These are phyloP conservation scores for Aphanomyces astaci DNA, from an alignment of 352 stramenopile genomes.

Conservation along the genomic window DNA sequence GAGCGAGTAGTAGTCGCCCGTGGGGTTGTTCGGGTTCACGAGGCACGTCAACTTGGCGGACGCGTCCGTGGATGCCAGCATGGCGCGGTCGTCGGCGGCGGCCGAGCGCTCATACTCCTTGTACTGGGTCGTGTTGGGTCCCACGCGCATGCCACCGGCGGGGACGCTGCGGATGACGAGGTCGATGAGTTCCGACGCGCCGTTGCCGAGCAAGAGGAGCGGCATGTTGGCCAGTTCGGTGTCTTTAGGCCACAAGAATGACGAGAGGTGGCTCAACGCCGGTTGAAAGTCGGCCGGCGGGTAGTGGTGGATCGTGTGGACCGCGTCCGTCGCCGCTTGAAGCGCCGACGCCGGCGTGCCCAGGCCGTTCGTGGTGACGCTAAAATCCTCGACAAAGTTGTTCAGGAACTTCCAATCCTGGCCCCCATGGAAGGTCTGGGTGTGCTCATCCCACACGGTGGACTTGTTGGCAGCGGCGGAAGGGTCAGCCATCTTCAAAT, in stretches of 20 bases:
- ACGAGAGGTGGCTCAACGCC: constrained; percentile 76
- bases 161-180: constrained; percentile 81
- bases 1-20: constrained; percentile 80
- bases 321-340: constrained; percentile 51
- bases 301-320: constrained; percentile 85
- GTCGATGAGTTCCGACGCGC: constrained; percentile 79
- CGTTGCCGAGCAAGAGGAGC: constrained; percentile 77
- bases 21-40: constrained; percentile 87
- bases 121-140: constrained; percentile 71
- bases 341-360: constrained; percentile 69
- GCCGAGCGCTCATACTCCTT: constrained; percentile 84
- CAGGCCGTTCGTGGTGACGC: constrained; percentile 83
- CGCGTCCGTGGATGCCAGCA: constrained; percentile 64
- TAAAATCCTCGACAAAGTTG: constrained; percentile 88
- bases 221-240: constrained; percentile 45
- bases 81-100: constrained; percentile 69
- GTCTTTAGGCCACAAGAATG: constrained; percentile 72
- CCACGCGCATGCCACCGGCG: constrained; percentile 58
- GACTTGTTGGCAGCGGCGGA: constrained; percentile 5
- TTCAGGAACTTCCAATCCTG: constrained; percentile 87
- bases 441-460: constrained; percentile 68
- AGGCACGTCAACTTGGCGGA: constrained; percentile 73
- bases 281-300: constrained; percentile 85
- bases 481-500: not conserved
- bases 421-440: constrained; percentile 87